Evolutionary conservation across 2,329 filamentous ascomycete species (phyloP), one percentile per base, ranked within the genome.

Genomic region (Dothidotthia symphoricarpi): DNA sequence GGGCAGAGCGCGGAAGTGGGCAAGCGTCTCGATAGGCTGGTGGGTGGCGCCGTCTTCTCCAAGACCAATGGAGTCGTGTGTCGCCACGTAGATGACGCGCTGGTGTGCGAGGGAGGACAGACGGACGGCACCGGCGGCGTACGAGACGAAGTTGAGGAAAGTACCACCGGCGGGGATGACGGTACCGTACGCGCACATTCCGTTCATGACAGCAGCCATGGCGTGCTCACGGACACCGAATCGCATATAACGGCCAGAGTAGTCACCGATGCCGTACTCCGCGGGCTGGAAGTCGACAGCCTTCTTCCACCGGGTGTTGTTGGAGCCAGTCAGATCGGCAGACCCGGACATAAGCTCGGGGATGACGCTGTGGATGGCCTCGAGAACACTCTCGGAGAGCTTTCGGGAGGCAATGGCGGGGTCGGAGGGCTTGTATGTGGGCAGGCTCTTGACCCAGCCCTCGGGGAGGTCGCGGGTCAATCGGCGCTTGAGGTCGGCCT

Each of bases 61-160:
- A 57, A 97, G 88, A 78, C 93, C 93, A 62, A 98, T 98, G 53
- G 91, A 96, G 80, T 97, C 91, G 81, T 97, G 91, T 58, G 91
- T 97, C 63, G 93, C 91, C 59, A 97, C 81, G 84, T 93, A 95
- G 77, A 98, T 90, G 67, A 82, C 78, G 62, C 91, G 91, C 69
- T 90, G 80, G 71, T 87, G 90, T 31, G 90, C 95, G 57, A 98
- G 81, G 27, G 93, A 83, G 25, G 90, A 95, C 46, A 98, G 83
- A 74, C 93, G 91, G 67, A 97, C 85, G 62, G 93, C 85, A 73
- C 93, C 93, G 53, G 93, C 89, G 57, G 88, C 91, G 70, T 98
- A 98, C 16, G 91, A 97, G 57, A 97, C 89, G 72, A 98, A 98
- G 85, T 97, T 98, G 59, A 98, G 79, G 84, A 98, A 98, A 63